Percentiles rank a stretch among this genome's conserved stretches.
These are phyloP conservation scores for Glomus cerebriforme DNA, from an alignment of 192 early-diverging fungal genomes.

Conservation along the genomic window DNA sequence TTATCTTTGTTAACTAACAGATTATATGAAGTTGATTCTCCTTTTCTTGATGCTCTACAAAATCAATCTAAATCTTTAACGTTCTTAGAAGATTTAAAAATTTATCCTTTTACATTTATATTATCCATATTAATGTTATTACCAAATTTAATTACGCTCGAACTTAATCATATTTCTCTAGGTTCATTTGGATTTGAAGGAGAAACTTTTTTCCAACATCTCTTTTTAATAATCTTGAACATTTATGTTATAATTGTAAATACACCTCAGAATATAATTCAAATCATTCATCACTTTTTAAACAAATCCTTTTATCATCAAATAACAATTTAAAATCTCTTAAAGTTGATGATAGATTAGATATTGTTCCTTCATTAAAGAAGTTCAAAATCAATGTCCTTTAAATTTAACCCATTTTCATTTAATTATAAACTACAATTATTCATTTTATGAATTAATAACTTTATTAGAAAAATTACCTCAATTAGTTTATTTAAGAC, in stretches of 20 bases:
- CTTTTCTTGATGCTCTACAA: neutral
- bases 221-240: neutral
- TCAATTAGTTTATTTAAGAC: neutral
- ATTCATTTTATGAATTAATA: neutral
- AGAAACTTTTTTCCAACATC: neutral
- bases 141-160: neutral
- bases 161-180: neutral
- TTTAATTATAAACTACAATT: neutral
- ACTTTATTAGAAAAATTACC: neutral
- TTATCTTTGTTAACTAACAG: too few species aligned
- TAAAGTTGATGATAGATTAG: neutral
- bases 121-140: neutral
- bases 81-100: neutral
- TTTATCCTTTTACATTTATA: neutral
- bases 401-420: neutral
- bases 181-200: too few species aligned
- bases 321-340: neutral
- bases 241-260: neutral
- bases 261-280: too few species aligned
- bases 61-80: neutral
- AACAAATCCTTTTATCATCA: neutral
- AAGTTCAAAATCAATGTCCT: neutral
- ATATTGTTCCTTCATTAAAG: neutral
- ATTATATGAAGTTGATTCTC: too few species aligned
- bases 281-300: neutral